Evolutionary conservation across 1,139 yeast genomes (phyloP).

Genomic region (Debaryomyces singareniensis): DNA sequence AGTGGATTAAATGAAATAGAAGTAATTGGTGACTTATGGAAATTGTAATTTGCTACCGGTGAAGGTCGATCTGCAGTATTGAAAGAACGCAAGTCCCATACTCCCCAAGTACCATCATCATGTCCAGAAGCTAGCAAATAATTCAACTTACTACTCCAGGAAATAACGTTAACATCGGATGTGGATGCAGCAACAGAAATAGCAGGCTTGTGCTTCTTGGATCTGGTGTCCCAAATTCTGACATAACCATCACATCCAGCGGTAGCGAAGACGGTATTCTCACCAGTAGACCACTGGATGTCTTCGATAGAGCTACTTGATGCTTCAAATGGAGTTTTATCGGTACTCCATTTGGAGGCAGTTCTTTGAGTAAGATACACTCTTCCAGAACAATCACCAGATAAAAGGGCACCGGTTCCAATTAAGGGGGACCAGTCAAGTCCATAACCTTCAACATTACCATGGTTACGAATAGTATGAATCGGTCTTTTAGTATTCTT

Average conservation of each 20-base stretch:
- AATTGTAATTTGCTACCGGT: constrained; percentile 89
- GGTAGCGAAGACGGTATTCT: constrained; percentile 87
- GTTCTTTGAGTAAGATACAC: constrained; percentile 74
- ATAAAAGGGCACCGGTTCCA: constrained; percentile 70
- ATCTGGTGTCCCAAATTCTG: constrained; percentile 95
- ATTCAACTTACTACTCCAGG: constrained; percentile 88
- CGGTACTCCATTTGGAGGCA: constrained; percentile 79
- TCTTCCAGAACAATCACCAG: constrained; percentile 88
- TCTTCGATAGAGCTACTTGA: constrained; percentile 84
- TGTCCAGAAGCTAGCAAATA: constrained; percentile 92
- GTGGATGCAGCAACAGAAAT: constrained; percentile 76
- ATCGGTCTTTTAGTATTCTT: constrained; percentile 73
- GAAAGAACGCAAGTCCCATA: constrained; percentile 94
- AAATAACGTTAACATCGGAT: constrained; percentile 88
- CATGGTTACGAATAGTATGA: constrained; percentile 82
- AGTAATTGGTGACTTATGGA: constrained; percentile 91
- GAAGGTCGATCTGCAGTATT: constrained; percentile 51
- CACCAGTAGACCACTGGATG: constrained; percentile 93
- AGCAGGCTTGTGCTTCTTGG: constrained; percentile 88
- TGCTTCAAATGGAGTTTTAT: constrained; percentile 68
- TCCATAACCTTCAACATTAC: constrained; percentile 97
- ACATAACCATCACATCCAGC: constrained; percentile 90
- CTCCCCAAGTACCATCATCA: constrained; percentile 96
- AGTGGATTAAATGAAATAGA: constrained; percentile 91
- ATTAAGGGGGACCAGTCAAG: constrained; percentile 92